phyloP scores from a whole-genome alignment of 495 filamentous ascomycete species.

The Aspergillus nanangensis region DNA sequence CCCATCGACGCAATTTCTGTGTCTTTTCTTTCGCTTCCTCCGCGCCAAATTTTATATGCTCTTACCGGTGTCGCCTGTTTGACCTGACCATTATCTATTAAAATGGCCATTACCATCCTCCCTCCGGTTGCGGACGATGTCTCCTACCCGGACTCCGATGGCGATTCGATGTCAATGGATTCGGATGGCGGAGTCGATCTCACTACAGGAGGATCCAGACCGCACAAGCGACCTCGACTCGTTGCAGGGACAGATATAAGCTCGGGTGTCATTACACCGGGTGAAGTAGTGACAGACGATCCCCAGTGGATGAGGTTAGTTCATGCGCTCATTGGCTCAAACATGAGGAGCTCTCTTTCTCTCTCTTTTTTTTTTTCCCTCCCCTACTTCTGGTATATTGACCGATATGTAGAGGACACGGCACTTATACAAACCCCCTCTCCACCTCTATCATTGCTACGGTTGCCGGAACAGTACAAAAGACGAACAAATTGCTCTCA shows the following conservation, averaged over 20 bases:
- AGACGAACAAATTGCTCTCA: slow-evolving; percentile 94
- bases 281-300: slow-evolving; percentile 81
- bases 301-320: slow-evolving; percentile 93
- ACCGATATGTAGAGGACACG: slow-evolving; percentile 61
- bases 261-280: slow-evolving; percentile 74
- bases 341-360: too few species aligned
- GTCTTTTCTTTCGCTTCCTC: background rate
- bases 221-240: slow-evolving; percentile 36
- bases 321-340: slow-evolving; percentile 5
- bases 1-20: background rate
- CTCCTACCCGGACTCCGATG: slow-evolving; percentile 26
- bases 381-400: slow-evolving; percentile 6
- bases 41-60: background rate
- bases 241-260: slow-evolving; percentile 21
- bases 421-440: slow-evolving; percentile 61
- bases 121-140: slow-evolving; percentile 50
- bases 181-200: slow-evolving; percentile 62
- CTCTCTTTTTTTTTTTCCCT: slow-evolving; percentile 2
- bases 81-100: background rate
- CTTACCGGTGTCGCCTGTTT: background rate
- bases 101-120: slow-evolving; percentile 81
- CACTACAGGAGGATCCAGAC: slow-evolving; percentile 27
- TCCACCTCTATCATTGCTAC: slow-evolving; percentile 74
- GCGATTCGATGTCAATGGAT: slow-evolving; percentile 47
- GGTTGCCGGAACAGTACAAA: slow-evolving; percentile 78